A percentile compares a stretch with the other conserved stretches of the same genome.
These are phyloP conservation scores for Vaccinium vitisidaea DNA, from an alignment of 148 eudicot genomes.

Conservation along the genomic window DNA sequence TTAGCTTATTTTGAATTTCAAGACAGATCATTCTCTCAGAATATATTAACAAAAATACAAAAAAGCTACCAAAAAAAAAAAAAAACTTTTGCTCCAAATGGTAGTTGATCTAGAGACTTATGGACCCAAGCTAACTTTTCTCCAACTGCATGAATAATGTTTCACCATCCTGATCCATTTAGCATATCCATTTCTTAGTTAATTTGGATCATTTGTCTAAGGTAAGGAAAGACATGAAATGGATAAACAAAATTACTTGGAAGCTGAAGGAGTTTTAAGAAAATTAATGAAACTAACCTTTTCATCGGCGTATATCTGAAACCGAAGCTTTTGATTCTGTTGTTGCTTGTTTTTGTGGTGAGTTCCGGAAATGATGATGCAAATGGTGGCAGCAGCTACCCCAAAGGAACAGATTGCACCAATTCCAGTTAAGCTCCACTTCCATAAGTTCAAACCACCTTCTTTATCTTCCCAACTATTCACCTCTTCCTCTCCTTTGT, in stretches of 20 bases:
- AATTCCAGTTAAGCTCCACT: slow-evolving; percentile 64
- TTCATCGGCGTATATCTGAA: slow-evolving; percentile 61
- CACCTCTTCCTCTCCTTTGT: background rate
- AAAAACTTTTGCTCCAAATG: too few species aligned
- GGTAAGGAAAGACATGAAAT: background rate
- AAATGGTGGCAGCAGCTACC: slow-evolving; percentile 75
- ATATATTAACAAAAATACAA: too few species aligned
- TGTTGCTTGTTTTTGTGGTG: slow-evolving; percentile 39
- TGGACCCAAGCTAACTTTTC: too few species aligned
- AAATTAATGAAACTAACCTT: slow-evolving; percentile 43
- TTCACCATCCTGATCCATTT: too few species aligned
- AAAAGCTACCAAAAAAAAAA: too few species aligned
- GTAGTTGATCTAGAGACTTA: too few species aligned
- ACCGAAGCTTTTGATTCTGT: slow-evolving; percentile 52
- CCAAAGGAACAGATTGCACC: slow-evolving; percentile 79
- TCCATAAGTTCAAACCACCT: slow-evolving; percentile 55
- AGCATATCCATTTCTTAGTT: too few species aligned
- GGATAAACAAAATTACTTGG: background rate
- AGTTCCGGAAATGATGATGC: slow-evolving; percentile 48
- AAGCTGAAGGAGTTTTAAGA: background rate
- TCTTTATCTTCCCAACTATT: slow-evolving; percentile 14
- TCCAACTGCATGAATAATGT: too few species aligned
- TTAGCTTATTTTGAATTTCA: too few species aligned
- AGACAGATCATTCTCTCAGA: too few species aligned
- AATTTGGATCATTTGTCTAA: background rate